Conservation (phyloP, 176 grass and related monocot genomes). For the Aegilops bicornis region DNA sequence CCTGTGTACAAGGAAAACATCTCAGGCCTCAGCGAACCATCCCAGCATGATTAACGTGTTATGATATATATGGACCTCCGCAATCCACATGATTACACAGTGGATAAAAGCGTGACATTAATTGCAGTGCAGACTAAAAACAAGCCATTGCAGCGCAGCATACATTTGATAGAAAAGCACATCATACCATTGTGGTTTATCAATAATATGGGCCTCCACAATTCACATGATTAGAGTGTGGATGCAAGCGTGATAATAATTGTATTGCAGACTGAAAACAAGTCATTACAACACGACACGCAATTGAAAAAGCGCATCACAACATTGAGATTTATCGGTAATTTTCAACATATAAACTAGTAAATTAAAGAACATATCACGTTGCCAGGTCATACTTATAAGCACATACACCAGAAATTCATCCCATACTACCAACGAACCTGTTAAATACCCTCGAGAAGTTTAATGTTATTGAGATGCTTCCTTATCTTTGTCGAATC, state of each 20-base stretch:
- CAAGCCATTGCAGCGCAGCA: background rate
- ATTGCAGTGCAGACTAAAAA: background rate
- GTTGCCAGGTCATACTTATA: background rate
- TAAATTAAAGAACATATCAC: background rate
- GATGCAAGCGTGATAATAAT: background rate
- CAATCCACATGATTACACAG: background rate
- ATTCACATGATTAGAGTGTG: background rate
- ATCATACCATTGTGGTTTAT: background rate
- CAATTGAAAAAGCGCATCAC: background rate
- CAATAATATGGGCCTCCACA: background rate
- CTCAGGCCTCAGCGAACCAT: background rate
- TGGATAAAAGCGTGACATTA: background rate
- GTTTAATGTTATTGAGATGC: background rate
- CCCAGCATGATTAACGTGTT: background rate
- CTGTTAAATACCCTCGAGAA: background rate
- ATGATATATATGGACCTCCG: background rate
- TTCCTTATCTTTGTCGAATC: background rate
- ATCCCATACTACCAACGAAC: background rate
- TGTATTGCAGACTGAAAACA: background rate
- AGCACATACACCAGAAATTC: background rate
- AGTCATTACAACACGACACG: background rate
- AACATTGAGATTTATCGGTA: background rate
- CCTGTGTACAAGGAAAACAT: constrained; percentile 42
- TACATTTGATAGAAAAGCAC: background rate
- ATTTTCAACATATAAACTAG: background rate